Conservation (phyloP, 495 filamentous ascomycete species). For the Podospora pseudoanserina region DNA sequence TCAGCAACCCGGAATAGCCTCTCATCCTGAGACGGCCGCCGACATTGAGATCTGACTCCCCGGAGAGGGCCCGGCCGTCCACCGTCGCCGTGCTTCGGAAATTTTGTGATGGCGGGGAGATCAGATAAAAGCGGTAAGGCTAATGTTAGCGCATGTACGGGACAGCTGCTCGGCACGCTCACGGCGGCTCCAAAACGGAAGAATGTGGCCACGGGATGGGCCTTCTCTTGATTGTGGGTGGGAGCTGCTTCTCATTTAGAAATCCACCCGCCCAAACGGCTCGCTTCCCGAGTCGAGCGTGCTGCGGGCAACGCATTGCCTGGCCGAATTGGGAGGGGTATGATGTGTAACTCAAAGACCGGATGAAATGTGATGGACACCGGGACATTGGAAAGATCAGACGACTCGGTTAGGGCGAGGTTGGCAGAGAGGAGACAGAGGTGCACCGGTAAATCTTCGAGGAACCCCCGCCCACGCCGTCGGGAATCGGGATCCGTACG, state of each 20-base stretch:
- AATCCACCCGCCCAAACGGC: constrained; percentile 9
- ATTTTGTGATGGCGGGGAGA: constrained; percentile 22
- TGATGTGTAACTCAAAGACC: constrained; percentile 20
- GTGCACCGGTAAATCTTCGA: constrained; percentile 1
- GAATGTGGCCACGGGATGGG: constrained; percentile 8
- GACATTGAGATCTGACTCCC: neutral
- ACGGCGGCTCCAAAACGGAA: constrained; percentile 16
- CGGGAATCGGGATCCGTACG: constrained; percentile 12
- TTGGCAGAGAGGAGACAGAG: neutral
- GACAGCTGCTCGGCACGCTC: constrained; percentile 8
- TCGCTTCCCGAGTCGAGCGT: constrained; percentile 6
- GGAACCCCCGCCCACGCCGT: constrained; percentile 2
- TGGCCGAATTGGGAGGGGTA: constrained; percentile 7
- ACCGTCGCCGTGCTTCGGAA: constrained; percentile 18
- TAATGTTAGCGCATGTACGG: constrained; percentile 12
- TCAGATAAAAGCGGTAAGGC: constrained; percentile 21
- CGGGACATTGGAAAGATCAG: constrained; percentile 21
- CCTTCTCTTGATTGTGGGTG: neutral
- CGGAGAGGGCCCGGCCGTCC: constrained; percentile 5
- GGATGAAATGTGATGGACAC: constrained; percentile 22
- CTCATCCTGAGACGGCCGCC: neutral
- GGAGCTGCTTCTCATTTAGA: neutral
- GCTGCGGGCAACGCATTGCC: neutral
- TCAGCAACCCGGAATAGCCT: neutral
- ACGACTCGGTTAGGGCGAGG: constrained; percentile 20